A percentile compares a stretch with the other conserved stretches of the same genome.
phyloP scores from a whole-genome alignment of 2,329 filamentous ascomycete species.

The Arthrobotrys pseudoclavata region DNA sequence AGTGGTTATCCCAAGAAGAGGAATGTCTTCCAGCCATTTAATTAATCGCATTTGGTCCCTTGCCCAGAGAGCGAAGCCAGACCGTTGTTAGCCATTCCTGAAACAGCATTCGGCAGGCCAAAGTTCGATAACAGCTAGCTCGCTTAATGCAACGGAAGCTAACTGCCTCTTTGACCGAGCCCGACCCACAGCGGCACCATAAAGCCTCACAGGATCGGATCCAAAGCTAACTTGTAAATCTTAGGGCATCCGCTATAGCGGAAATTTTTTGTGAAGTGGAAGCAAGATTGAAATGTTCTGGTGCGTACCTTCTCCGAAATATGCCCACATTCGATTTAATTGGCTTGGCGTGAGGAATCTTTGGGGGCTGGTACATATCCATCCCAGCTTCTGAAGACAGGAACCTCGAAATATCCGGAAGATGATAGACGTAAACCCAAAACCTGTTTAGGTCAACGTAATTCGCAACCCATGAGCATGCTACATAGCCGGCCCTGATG shows the following conservation, averaged over 20 bases:
- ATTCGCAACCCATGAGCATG: neutral
- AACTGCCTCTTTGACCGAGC: constrained; percentile 36
- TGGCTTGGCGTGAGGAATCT: neutral
- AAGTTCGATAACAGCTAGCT: neutral
- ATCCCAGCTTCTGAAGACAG: neutral
- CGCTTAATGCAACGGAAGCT: constrained; percentile 37
- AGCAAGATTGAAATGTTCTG: neutral
- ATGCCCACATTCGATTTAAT: neutral
- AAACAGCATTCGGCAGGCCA: constrained; percentile 25
- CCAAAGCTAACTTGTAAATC: neutral
- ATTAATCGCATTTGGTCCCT: neutral
- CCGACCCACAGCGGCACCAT: constrained; percentile 26
- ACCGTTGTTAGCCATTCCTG: neutral
- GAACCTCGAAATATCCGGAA: neutral
- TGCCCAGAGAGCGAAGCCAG: neutral
- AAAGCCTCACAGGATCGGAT: neutral
- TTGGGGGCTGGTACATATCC: neutral
- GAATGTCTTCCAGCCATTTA: constrained; percentile 1
- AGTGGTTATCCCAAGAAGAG: neutral
- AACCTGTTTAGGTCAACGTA: neutral
- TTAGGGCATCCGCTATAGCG: neutral
- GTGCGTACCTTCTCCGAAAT: neutral
- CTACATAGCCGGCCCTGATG: neutral
- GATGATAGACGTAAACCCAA: neutral
- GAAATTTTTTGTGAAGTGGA: neutral